A percentile compares a stretch with the other conserved stretches of the same genome.
phyloP scores from a whole-genome alignment of 805 yeast species.

The Yarrowia sp. region DNA sequence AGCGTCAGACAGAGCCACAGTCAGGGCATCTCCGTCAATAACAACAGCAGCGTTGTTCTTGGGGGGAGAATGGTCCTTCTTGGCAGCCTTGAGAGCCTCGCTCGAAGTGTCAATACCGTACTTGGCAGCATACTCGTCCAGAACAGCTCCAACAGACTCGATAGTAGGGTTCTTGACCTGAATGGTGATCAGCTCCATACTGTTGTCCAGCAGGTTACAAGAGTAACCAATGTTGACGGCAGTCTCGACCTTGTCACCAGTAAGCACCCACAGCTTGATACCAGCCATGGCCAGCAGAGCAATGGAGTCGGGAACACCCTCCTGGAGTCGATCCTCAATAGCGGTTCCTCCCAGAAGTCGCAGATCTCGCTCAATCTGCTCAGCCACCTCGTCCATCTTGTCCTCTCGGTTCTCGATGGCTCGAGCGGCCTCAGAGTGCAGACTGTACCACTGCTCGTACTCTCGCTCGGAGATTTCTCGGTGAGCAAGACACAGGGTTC shows the following conservation, averaged over 20 bases:
- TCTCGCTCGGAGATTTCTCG: slow-evolving; percentile 57
- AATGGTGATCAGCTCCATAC: slow-evolving; percentile 72
- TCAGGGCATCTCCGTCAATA: slow-evolving; percentile 75
- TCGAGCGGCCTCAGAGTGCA: slow-evolving; percentile 64
- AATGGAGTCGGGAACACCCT: slow-evolving; percentile 82
- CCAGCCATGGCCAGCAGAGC: slow-evolving; percentile 74
- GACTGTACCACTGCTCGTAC: slow-evolving; percentile 62
- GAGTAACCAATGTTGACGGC: slow-evolving; percentile 87
- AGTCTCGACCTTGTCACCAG: slow-evolving; percentile 86
- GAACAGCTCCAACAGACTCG: slow-evolving; percentile 48
- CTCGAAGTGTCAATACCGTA: slow-evolving; percentile 59
- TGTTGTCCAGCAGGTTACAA: slow-evolving; percentile 73
- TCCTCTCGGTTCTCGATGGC: slow-evolving; percentile 69
- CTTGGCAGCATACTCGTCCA: slow-evolving; percentile 59
- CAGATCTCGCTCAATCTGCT: slow-evolving; percentile 66
- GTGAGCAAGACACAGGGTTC: slow-evolving; percentile 78
- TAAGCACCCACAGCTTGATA: slow-evolving; percentile 81
- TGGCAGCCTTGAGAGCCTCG: slow-evolving; percentile 58
- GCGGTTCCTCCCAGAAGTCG: slow-evolving; percentile 81
- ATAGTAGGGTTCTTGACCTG: slow-evolving; percentile 44
- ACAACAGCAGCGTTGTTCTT: slow-evolving; percentile 64
- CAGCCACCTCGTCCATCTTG: slow-evolving; percentile 64
- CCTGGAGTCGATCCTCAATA: slow-evolving; percentile 79
- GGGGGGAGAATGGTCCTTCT: slow-evolving; percentile 70
- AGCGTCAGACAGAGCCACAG: slow-evolving; percentile 56